Base-by-base conservation (phyloP, 2,329 filamentous ascomycete species). In the Sarocladiaceae sp. region DNA sequence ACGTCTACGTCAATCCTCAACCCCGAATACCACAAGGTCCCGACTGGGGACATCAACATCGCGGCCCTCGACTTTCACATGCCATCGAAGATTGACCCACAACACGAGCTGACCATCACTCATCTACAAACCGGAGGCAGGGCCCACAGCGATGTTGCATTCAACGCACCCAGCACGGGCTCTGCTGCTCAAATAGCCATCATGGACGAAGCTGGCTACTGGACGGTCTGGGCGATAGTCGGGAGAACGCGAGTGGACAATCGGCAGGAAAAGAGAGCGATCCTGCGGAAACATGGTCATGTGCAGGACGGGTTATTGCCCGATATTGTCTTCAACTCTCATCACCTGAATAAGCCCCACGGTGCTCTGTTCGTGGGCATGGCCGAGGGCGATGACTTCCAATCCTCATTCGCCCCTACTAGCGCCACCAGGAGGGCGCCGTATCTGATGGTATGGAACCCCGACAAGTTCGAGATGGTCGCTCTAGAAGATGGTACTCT, bases 141-240 rank as follows among this genome's bases (percentile, higher is more conserved):
- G 23, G 56, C 69, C 1, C 81, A 86, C 53, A 71, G 72, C 0
- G 81, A 89, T 59, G 67, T 85, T 3, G 62, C 75, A 0, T 85
- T 89, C 57, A 83, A 82, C 50, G 76, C 82, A 0, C 60, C 61
- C 3, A 55, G 55, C 4, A 51, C 48, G 15, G 56, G 64, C 47
- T 50, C 76, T 64, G 58, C 76, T 69, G 73, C 78, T 1, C 81
- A 85, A 53, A 63, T 89, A 43, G 81, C 72, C 13, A 67, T 88
- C 20, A 67, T 89, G 15, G 82, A 89, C 53, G 69, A 78, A 43
- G 64, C 64, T 26, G 84, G 83, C 1, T 68, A 66, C 46, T 90
- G 85, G 85, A 80, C 68, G 33, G 60, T 88, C 3, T 88, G 82
- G 80, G 72, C 84, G 48, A 63, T 84, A 19, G 51, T 53, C 11